Percentiles rank a stretch among this genome's conserved stretches.
Conservation (phyloP, 2,329 filamentous ascomycete species). For the Leptographium procerum region DNA sequence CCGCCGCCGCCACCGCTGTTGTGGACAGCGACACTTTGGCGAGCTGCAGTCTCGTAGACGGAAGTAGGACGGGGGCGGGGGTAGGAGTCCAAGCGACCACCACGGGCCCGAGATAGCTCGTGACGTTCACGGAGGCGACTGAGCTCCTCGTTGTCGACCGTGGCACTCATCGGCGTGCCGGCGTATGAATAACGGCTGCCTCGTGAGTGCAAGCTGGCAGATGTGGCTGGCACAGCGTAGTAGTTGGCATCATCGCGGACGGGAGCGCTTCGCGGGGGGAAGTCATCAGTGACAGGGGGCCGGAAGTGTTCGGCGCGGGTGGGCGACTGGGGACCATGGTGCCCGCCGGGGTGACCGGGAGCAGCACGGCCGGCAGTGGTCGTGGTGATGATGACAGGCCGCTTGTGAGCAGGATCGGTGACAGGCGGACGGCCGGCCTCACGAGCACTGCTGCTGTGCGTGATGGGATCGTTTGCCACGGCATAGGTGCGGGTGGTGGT, state of each 20-base stretch:
- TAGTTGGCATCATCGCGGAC: conserved; percentile 39
- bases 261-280: conserved; percentile 34
- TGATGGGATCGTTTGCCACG: conserved; percentile 39
- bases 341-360: neutral
- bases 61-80: conserved; percentile 28
- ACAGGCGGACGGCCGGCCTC: conserved; percentile 40
- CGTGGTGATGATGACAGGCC: conserved; percentile 49
- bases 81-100: conserved; percentile 28
- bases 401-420: conserved; percentile 35
- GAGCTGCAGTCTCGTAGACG: conserved; percentile 31
- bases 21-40: conserved; percentile 9
- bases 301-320: conserved; percentile 27
- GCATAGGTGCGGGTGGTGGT: conserved; percentile 40
- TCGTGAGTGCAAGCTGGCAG: conserved; percentile 32
- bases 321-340: conserved; percentile 15
- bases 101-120: conserved; percentile 25
- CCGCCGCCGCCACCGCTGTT: neutral
- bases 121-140: conserved; percentile 36
- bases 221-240: conserved; percentile 47
- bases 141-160: conserved; percentile 39
- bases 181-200: conserved; percentile 27
- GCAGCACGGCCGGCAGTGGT: conserved; percentile 24
- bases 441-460: conserved; percentile 34
- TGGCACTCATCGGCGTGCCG: conserved; percentile 12
- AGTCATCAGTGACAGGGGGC: conserved; percentile 26